Evolutionary conservation across 192 early-diverging fungal genomes (phyloP).

Genomic region (Umbelopsis sp.): DNA sequence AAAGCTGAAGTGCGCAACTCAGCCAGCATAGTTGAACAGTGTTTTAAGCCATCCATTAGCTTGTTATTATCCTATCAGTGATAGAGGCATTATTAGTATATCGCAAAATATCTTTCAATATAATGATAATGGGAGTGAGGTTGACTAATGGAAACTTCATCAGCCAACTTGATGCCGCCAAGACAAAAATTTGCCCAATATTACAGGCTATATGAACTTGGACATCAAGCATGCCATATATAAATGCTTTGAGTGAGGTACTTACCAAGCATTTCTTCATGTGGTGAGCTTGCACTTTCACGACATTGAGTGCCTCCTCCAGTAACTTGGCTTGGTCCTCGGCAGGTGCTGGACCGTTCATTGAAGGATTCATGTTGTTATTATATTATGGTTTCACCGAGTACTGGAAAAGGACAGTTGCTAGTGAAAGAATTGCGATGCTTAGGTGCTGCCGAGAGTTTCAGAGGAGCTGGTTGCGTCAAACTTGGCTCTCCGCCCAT

Average conservation of each 20-base stretch:
- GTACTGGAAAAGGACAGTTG: not conserved
- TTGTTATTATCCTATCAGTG: conserved; percentile 75
- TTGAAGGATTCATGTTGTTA: conserved; percentile 14
- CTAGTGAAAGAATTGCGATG: not conserved
- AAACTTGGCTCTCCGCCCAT: conserved; percentile 9
- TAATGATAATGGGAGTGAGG: not conserved
- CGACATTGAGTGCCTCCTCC: conserved; percentile 88
- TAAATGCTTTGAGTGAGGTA: not conserved
- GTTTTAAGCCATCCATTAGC: conserved; percentile 97
- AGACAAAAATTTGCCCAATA: not conserved
- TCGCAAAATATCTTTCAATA: not conserved
- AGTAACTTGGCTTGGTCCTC: conserved; percentile 92
- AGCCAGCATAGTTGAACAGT: conserved; percentile 96
- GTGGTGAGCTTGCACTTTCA: conserved; percentile 93
- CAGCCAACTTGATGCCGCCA: not conserved
- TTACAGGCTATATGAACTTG: not conserved
- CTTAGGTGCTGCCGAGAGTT: conserved; percentile 12
- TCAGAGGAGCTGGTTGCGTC: conserved; percentile 10
- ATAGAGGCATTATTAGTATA: not conserved
- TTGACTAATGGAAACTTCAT: not conserved
- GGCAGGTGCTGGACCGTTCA: conserved; percentile 44
- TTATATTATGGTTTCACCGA: conserved; percentile 1
- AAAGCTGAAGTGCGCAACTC: conserved; percentile 95
- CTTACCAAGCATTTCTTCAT: conserved; percentile 93
- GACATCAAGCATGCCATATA: not conserved